Evolutionary conservation across 768 basidiomycete species (phyloP), one percentile per base, ranked within the genome.

Genomic region (Amanita pseudoporphyria): DNA sequence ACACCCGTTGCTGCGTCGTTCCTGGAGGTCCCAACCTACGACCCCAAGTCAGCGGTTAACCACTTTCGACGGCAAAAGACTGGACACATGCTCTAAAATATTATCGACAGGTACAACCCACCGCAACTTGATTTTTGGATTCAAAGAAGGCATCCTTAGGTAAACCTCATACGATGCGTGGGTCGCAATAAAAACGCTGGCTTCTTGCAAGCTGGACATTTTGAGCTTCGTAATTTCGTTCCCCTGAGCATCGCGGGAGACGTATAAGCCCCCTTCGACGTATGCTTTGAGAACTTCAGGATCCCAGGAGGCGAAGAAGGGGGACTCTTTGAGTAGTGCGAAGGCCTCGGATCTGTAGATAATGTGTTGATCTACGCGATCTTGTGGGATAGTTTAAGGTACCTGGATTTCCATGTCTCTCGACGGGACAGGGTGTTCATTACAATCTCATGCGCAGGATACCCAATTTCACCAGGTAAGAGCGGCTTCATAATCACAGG

Each of bases 271-370:
- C 51, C 78, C 71, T 24, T 82, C 72, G 49, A 86, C 64, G 58
- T 89, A 90, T n/a, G 68, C 48, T 32, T 69, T 64, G 22, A 91
- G 68, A 3, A 76, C 79, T 0, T 70, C 73, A 0, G 79, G 77
- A 58, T 89, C 71, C 89, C 88, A 91, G 1, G 71, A 64, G 2
- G 58, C 56, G 62, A 91, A 93, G 71, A 91, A 91, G 0, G 81
- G 73, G 26, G 68, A 76, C 45, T 67, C 63, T 44, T 59, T 53
- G 58, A 89, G 75, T 5, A 63, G 55, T 7, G 55, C 58, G 5
- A 72, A 57, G 1, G 86, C 89, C 51, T 82, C 84, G 36, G 81
- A 75, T 38, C 87, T 47, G 16, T 31, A 1, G 43, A 4, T 14
- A 3, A n/a, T 9, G 24, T 28, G 7, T 28, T 28, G 26, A 7